phyloP scores from a whole-genome alignment of 768 basidiomycete species.

The Lentinula boryana region DNA sequence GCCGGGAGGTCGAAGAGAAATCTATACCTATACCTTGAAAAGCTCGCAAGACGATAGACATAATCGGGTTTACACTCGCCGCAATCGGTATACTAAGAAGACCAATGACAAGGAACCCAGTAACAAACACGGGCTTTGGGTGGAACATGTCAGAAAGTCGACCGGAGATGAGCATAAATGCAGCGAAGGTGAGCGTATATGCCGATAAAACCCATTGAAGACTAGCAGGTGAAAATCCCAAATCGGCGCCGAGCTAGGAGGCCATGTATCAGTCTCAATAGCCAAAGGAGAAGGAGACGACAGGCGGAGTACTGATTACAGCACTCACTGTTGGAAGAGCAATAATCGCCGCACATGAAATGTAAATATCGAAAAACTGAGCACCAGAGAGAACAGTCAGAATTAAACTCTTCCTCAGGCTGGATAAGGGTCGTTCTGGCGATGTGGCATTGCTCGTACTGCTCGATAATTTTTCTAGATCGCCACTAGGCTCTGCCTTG shows the following conservation, averaged over 20 bases:
- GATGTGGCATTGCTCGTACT: neutral
- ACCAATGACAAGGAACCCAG: constrained; percentile 6
- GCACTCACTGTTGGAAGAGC: constrained; percentile 26
- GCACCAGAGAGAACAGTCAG: constrained; percentile 26
- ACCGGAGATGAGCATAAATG: constrained; percentile 11
- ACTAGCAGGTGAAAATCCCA: neutral
- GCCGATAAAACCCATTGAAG: constrained; percentile 25
- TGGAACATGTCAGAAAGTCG: constrained; percentile 9
- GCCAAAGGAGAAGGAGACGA: neutral
- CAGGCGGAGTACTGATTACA: neutral
- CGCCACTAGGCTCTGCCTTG: neutral
- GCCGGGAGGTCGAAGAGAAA: neutral
- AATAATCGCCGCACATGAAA: constrained; percentile 25
- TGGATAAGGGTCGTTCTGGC: neutral
- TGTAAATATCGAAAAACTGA: constrained; percentile 33
- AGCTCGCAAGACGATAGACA: constrained; percentile 3
- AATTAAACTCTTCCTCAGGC: constrained; percentile 10
- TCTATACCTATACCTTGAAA: constrained; percentile 2
- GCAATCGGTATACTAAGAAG: neutral
- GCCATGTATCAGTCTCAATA: constrained; percentile 19
- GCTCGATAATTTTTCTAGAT: neutral
- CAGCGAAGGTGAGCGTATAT: constrained; percentile 11
- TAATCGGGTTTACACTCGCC: neutral
- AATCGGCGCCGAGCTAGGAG: constrained; percentile 36
- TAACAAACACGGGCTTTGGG: constrained; percentile 9